These are phyloP conservation scores for Aureobasidium sp. DNA, from an alignment of 2,329 filamentous ascomycete genomes.

Conservation along the genomic window DNA sequence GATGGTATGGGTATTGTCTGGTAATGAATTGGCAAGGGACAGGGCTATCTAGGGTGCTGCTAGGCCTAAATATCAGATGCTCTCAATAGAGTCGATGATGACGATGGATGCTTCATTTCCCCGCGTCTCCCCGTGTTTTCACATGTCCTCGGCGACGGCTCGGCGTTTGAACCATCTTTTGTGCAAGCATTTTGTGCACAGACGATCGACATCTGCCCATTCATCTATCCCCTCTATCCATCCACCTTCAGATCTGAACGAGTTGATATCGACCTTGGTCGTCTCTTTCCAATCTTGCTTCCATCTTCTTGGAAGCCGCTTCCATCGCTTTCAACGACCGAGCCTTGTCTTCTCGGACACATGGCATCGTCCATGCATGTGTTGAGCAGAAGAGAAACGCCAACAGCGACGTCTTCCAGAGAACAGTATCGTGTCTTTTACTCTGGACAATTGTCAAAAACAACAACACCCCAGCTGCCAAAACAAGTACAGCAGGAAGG, in stretches of 20 bases:
- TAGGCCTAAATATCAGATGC: neutral
- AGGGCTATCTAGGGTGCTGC: neutral
- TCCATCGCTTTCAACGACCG: neutral
- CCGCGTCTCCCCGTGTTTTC: constrained; percentile 4
- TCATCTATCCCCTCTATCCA: no score
- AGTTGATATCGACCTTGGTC: constrained; percentile 1
- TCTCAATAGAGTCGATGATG: neutral
- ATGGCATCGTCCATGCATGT: neutral
- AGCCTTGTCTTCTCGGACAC: neutral
- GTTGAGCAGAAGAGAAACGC: constrained; percentile 8
- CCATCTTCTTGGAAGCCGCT: neutral
- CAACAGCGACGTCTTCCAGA: constrained; percentile 11
- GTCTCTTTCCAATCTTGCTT: constrained; percentile 1
- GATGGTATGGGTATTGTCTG: neutral
- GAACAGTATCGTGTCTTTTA: neutral
- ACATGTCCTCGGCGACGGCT: constrained; percentile 2
- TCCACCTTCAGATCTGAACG: neutral
- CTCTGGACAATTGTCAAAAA: neutral
- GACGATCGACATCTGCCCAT: neutral
- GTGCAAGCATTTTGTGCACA: neutral
- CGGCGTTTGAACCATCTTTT: neutral
- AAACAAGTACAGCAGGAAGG: neutral
- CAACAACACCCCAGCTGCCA: neutral
- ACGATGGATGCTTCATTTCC: neutral
- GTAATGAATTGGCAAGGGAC: neutral